Conservation (phyloP, 1,284 basidiomycete genomes). For the Erythrobasidium hasegawianum region DNA sequence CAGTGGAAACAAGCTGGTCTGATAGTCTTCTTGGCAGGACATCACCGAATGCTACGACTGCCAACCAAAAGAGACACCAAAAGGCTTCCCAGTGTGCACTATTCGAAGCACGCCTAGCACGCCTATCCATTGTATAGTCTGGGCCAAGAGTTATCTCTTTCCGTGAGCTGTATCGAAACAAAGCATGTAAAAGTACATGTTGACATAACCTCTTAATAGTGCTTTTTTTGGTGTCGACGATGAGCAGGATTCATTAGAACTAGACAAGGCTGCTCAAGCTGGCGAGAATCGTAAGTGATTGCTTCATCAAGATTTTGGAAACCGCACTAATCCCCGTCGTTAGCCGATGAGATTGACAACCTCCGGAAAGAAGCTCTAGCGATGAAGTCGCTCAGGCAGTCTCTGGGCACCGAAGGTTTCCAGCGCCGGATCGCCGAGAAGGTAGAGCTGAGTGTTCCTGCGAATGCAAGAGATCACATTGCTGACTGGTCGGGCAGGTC, state of each 20-base stretch:
- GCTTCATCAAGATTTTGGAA: too few species aligned
- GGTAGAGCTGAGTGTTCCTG: constrained; percentile 52
- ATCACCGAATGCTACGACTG: constrained; percentile 89
- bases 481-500: constrained; percentile 57
- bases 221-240: constrained; percentile 85
- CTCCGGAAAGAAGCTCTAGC: constrained; percentile 83
- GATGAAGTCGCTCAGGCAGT: constrained; percentile 70
- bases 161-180: constrained; percentile 61
- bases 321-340: too few species aligned
- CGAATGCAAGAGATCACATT: neutral
- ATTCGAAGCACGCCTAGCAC: constrained; percentile 96
- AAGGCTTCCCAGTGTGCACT: constrained; percentile 95
- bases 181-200: neutral
- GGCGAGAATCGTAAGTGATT: constrained; percentile 88
- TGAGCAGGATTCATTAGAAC: constrained; percentile 68
- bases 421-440: constrained; percentile 78
- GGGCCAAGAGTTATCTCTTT: constrained; percentile 98
- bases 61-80: constrained; percentile 79
- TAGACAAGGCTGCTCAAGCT: constrained; percentile 78
- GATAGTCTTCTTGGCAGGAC: constrained; percentile 58
- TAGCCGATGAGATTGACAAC: constrained; percentile 84
- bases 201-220: too few species aligned
- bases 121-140: constrained; percentile 98
- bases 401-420: constrained; percentile 55
- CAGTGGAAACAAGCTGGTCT: constrained; percentile 46